A percentile compares a stretch with the other conserved stretches of the same genome.
phyloP scores from a whole-genome alignment of 805 yeast species.

The Tetrapisispora nanseiensis region DNA sequence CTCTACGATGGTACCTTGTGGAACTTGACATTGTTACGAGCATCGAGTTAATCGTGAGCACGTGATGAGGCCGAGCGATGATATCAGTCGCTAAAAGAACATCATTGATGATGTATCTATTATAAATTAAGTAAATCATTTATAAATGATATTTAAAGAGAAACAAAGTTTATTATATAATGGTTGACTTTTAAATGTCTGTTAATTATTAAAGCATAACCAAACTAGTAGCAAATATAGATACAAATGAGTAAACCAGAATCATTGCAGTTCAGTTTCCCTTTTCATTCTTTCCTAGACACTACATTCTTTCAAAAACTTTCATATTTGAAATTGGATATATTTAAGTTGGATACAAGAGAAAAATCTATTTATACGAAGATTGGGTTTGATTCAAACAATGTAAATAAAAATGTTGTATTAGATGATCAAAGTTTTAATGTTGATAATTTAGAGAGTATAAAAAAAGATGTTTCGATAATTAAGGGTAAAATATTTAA shows the following conservation, averaged over 20 bases:
- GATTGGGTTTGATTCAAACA: conserved; percentile 17
- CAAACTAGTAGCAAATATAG: too few species aligned
- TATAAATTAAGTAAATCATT: neutral
- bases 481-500: conserved; percentile 40
- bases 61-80: too few species aligned
- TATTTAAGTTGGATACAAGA: conserved; percentile 44
- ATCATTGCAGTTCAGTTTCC: conserved; percentile 27
- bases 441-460: conserved; percentile 18
- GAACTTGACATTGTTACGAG: too few species aligned
- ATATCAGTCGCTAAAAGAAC: too few species aligned
- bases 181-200: too few species aligned
- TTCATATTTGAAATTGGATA: conserved; percentile 63
- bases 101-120: too few species aligned
- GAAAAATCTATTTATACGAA: conserved; percentile 21
- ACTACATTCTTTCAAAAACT: conserved; percentile 77
- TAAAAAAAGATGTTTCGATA: conserved; percentile 4
- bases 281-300: conserved; percentile 68
- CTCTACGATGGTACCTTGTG: too few species aligned
- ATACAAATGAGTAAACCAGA: neutral
- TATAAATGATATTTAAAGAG: too few species aligned
- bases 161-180: too few species aligned
- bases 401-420: conserved; percentile 14
- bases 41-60: too few species aligned
- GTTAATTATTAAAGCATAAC: too few species aligned
- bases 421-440: conserved; percentile 23